A percentile compares a stretch with the other conserved stretches of the same genome.
Conservation (phyloP, 805 yeast genomes). For the Candida maris region DNA sequence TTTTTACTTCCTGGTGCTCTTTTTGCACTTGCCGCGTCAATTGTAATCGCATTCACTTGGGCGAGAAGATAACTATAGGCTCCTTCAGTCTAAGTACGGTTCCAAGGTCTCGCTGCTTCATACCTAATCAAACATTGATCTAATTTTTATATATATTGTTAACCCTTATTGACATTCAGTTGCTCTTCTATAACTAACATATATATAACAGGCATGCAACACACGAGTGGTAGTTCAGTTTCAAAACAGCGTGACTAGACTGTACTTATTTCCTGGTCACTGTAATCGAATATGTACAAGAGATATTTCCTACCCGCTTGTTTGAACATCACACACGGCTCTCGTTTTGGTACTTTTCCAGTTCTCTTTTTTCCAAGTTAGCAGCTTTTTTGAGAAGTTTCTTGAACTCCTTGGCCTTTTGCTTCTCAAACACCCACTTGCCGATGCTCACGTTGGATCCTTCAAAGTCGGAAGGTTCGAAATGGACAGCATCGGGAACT, state of each 20-base stretch:
- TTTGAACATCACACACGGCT: conserved; percentile 4
- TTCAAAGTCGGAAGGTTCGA: conserved; percentile 50
- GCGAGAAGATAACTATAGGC: conserved; percentile 38
- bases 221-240: no score
- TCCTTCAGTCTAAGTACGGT: no score
- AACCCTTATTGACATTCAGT: no score
- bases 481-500: conserved; percentile 67
- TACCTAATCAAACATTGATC: no score
- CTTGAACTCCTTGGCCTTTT: conserved; percentile 43
- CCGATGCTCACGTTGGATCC: conserved; percentile 57
- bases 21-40: conserved; percentile 55
- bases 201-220: no score
- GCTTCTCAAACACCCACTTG: conserved; percentile 43
- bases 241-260: no score
- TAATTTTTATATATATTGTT: no score
- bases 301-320: no score
- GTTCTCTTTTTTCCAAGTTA: conserved; percentile 21
- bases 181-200: no score
- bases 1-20: conserved; percentile 62
- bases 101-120: no score
- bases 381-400: conserved; percentile 39
- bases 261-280: conserved; percentile 1
- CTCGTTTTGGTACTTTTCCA: conserved; percentile 15
- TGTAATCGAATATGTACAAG: conserved; percentile 12
- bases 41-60: conserved; percentile 51